Conservation (phyloP, 129 eudicot species). For the Flaveria sonorensis region DNA sequence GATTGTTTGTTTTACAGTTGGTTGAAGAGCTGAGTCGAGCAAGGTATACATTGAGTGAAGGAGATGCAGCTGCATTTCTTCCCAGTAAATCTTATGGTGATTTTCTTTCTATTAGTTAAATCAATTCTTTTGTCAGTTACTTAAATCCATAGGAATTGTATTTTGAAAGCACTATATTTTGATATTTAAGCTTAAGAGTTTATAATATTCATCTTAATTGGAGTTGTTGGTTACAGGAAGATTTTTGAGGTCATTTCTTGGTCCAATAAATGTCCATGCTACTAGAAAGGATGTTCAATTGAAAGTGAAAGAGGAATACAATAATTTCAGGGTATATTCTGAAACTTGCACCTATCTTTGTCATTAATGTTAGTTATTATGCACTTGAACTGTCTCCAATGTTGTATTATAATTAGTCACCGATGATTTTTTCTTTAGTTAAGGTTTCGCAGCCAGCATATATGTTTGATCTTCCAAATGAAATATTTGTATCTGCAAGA, state of each 20-base stretch:
- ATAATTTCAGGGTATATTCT: constrained; percentile 68
- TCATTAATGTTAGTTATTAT: neutral
- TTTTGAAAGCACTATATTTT: neutral
- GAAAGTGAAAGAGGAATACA: constrained; percentile 94
- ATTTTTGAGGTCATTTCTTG: constrained; percentile 81
- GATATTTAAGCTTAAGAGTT: neutral
- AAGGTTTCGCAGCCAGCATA: constrained; percentile 1
- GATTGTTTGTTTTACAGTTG: constrained; percentile 41
- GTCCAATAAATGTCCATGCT: constrained; percentile 88
- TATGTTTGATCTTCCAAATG: constrained; percentile 4
- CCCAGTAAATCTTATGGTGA: constrained; percentile 89
- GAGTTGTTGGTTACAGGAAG: constrained; percentile 51
- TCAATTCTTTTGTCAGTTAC: neutral
- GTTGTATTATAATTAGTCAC: neutral
- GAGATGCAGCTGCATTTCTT: constrained; percentile 93
- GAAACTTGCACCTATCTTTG: neutral
- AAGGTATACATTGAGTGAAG: constrained; percentile 62
- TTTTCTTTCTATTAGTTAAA: constrained; percentile 4
- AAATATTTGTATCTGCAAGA: constrained; percentile 4
- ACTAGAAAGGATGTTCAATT: constrained; percentile 83
- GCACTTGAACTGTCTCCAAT: constrained; percentile 10
- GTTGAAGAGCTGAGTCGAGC: constrained; percentile 75
- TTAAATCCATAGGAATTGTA: neutral
- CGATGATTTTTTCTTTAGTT: neutral
- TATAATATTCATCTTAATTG: neutral